A percentile compares a stretch with the other conserved stretches of the same genome.
phyloP scores from a whole-genome alignment of 257 asterid genomes.

The Leonotis leonurus region DNA sequence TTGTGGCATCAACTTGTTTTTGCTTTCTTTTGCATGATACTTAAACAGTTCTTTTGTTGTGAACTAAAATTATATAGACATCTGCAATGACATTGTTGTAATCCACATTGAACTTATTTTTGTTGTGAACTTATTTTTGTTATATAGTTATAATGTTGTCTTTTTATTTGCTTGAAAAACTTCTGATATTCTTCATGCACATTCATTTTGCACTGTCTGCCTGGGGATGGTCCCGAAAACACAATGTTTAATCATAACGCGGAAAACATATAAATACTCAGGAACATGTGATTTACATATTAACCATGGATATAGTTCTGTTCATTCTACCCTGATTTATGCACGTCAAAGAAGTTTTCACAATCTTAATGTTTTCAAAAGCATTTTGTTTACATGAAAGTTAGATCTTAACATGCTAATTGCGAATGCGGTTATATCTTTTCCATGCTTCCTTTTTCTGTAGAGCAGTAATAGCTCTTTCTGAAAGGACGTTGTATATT shows the following conservation, averaged over 20 bases:
- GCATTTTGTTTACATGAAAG: too few species aligned
- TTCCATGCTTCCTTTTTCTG: too few species aligned
- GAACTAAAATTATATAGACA: neutral
- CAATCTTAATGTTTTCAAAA: too few species aligned
- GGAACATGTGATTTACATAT: neutral
- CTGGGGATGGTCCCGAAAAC: neutral
- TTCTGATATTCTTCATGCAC: neutral
- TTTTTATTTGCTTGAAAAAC: neutral
- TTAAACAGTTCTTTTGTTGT: neutral
- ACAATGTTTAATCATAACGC: neutral
- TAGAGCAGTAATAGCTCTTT: too few species aligned
- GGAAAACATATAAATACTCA: neutral
- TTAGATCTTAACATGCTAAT: too few species aligned
- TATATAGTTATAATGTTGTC: neutral
- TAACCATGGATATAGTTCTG: neutral
- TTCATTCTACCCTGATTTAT: neutral
- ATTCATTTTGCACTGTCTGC: neutral
- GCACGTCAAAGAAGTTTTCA: neutral
- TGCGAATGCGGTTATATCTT: too few species aligned
- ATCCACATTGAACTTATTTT: too few species aligned
- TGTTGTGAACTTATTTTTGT: neutral
- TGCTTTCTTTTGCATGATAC: neutral
- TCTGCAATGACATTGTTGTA: neutral
- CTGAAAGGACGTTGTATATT: too few species aligned
- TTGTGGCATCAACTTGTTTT: neutral